Conservation (phyloP, 345 rosid genomes). For the Tarenaya hassleriana region DNA sequence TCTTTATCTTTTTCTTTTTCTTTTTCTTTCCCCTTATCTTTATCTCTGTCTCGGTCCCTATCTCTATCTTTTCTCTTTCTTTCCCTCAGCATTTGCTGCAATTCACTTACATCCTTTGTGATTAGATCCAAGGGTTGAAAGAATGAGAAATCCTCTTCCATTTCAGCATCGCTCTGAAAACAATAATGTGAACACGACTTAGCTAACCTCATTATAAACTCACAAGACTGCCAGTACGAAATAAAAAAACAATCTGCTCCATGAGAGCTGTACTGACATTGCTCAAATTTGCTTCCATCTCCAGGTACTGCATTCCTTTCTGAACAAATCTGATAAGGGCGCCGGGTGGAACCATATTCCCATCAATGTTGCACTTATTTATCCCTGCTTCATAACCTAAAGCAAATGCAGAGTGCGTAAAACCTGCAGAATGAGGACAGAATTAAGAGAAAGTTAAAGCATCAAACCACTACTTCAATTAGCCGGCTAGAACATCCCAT, state of each 20-base stretch:
- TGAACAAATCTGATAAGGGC: constrained; percentile 88
- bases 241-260: neutral
- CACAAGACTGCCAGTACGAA: neutral
- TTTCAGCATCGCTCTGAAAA: constrained; percentile 62
- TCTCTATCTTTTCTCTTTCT: constrained; percentile 55
- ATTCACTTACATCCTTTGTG: constrained; percentile 73
- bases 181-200: neutral
- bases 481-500: neutral
- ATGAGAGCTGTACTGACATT: constrained; percentile 47
- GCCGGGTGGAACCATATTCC: constrained; percentile 91
- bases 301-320: constrained; percentile 92
- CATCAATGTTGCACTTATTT: constrained; percentile 77
- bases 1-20: constrained; percentile 47
- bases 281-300: constrained; percentile 94
- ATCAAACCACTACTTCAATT: neutral
- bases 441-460: neutral
- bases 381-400: constrained; percentile 94
- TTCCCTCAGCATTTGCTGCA: constrained; percentile 71
- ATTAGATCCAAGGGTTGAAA: constrained; percentile 95
- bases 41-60: too few relatives aligned
- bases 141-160: constrained; percentile 94
- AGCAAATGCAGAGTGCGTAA: constrained; percentile 80
- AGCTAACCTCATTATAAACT: neutral
- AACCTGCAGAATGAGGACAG: constrained; percentile 40
- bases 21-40: constrained; percentile 53